These are phyloP conservation scores for Kodamaea plutei DNA, from an alignment of 1,139 yeast genomes.

Conservation along the genomic window DNA sequence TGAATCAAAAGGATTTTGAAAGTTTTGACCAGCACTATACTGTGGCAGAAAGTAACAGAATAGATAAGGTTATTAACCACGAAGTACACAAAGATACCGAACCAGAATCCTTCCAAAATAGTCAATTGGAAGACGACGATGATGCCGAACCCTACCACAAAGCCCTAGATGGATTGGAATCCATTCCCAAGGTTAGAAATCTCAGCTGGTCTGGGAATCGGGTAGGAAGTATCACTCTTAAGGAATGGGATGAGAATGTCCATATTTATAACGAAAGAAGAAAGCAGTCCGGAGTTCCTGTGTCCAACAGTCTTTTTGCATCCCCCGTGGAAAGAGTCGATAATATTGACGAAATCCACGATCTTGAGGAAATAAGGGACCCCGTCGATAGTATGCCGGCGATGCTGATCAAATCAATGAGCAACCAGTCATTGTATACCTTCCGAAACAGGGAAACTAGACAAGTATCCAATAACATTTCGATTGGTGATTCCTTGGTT, in stretches of 20 bases:
- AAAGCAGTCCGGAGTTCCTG: too few species aligned
- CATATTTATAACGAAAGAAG: constrained; percentile 22
- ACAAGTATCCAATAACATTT: constrained; percentile 8
- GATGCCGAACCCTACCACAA: constrained; percentile 12
- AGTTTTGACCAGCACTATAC: constrained; percentile 25
- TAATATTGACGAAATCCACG: constrained; percentile 14
- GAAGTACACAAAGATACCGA: too few species aligned
- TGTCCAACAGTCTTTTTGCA: constrained; percentile 17
- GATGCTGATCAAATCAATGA: constrained; percentile 17
- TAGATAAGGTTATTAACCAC: too few species aligned
- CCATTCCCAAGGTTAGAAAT: constrained; percentile 23
- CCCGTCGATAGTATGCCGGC: not conserved
- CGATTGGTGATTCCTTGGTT: constrained; percentile 10
- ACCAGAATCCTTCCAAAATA: too few species aligned
- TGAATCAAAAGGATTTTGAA: constrained; percentile 18
- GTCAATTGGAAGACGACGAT: constrained; percentile 8
- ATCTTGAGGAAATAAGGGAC: constrained; percentile 1
- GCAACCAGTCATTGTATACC: constrained; percentile 44
- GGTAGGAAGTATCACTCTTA: constrained; percentile 23
- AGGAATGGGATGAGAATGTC: constrained; percentile 31
- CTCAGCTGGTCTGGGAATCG: constrained; percentile 12
- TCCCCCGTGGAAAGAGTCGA: constrained; percentile 18
- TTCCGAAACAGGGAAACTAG: constrained; percentile 19
- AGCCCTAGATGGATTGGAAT: constrained; percentile 29
- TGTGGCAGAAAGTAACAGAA: too few species aligned